A percentile compares a stretch with the other conserved stretches of the same genome.
phyloP scores from a whole-genome alignment of 164 flowering plant genomes.

The Vitis labrusca region DNA sequence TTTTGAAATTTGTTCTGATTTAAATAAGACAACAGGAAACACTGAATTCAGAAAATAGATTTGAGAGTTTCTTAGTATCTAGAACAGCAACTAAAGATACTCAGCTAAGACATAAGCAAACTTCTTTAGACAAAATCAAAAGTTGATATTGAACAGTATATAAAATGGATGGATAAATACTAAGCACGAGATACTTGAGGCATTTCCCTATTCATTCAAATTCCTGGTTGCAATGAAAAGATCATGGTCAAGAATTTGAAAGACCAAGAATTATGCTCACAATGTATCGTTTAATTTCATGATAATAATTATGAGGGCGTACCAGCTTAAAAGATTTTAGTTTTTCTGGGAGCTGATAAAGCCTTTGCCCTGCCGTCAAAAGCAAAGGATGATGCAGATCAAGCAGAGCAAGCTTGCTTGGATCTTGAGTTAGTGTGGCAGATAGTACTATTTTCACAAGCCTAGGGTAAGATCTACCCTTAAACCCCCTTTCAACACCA shows the following conservation, averaged over 20 bases:
- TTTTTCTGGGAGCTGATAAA: constrained; percentile 77
- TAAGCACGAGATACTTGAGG: too few species aligned
- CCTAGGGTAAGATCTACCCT: constrained; percentile 72
- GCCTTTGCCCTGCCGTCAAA: constrained; percentile 64
- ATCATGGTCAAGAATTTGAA: not conserved
- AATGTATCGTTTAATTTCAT: not conserved
- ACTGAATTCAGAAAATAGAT: too few species aligned
- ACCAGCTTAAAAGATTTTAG: constrained; percentile 78
- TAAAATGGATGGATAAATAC: too few species aligned
- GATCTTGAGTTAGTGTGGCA: constrained; percentile 91
- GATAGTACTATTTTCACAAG: constrained; percentile 85
- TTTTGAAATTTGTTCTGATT: too few species aligned
- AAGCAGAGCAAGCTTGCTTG: constrained; percentile 89
- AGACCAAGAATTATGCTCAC: not conserved
- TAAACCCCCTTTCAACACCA: constrained; percentile 84
- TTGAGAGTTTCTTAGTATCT: too few species aligned
- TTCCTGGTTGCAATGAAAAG: not conserved
- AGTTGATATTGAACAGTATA: too few species aligned
- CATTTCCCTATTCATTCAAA: too few species aligned
- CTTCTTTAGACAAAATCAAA: too few species aligned
- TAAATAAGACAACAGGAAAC: too few species aligned
- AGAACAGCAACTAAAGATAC: too few species aligned
- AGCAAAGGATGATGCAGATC: constrained; percentile 86
- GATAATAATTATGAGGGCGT: constrained; percentile 11
- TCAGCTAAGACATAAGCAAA: too few species aligned